Conservation (phyloP, 2,329 filamentous ascomycete species). For the Aureobasidium vineae region DNA sequence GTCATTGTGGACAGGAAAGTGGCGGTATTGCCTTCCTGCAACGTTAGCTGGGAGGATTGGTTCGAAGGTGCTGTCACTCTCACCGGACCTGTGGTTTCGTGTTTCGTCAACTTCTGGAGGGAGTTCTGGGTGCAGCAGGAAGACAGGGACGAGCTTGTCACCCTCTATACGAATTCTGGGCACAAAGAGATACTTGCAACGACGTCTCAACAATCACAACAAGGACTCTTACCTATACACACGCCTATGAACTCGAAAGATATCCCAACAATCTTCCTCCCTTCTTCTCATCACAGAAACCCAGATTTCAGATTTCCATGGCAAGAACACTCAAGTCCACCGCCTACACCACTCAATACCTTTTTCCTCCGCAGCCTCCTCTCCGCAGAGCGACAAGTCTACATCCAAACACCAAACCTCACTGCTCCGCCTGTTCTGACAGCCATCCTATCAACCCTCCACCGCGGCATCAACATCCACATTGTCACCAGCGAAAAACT, state of each 20-base stretch:
- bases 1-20: slow-evolving; percentile 66
- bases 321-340: slow-evolving; percentile 48
- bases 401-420: slow-evolving; percentile 74
- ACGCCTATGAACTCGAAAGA: slow-evolving; percentile 7
- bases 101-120: slow-evolving; percentile 66
- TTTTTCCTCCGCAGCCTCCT: slow-evolving; percentile 59
- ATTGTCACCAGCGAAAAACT: slow-evolving; percentile 39
- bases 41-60: slow-evolving; percentile 86
- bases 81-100: slow-evolving; percentile 58
- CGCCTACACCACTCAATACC: slow-evolving; percentile 65
- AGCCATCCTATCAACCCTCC: slow-evolving; percentile 60
- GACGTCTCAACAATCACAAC: neutral
- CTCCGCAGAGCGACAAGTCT: slow-evolving; percentile 59
- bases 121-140: slow-evolving; percentile 60
- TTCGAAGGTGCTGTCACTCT: slow-evolving; percentile 74
- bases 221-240: neutral
- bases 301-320: slow-evolving; percentile 63
- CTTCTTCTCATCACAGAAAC: slow-evolving; percentile 70
- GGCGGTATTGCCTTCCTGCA: slow-evolving; percentile 74
- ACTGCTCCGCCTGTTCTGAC: slow-evolving; percentile 65
- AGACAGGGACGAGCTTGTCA: neutral
- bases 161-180: neutral
- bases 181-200: neutral
- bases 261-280: slow-evolving; percentile 63
- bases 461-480: slow-evolving; percentile 63